These are phyloP conservation scores for Hanseniaspora occidentalis DNA, from an alignment of 805 yeast genomes.

Conservation along the genomic window DNA sequence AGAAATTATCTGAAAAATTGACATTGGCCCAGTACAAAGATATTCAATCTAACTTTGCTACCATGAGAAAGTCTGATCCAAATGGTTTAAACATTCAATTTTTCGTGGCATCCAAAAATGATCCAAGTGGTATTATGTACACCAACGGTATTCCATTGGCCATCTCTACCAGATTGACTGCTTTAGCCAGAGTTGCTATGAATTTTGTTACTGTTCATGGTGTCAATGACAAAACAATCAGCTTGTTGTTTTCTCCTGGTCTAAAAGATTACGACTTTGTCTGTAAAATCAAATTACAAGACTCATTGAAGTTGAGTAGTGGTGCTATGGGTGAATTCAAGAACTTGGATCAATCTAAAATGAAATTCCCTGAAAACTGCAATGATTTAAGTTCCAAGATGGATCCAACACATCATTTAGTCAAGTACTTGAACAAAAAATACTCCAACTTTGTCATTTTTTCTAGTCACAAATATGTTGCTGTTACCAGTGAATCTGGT, in stretches of 20 bases:
- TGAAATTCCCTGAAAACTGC: slow-evolving; percentile 24
- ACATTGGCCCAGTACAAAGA: slow-evolving; percentile 48
- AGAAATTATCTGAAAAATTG: slow-evolving; percentile 46
- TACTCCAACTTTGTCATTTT: slow-evolving; percentile 60
- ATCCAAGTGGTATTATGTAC: slow-evolving; percentile 81
- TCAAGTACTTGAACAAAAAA: slow-evolving; percentile 45
- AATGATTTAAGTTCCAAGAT: slow-evolving; percentile 32
- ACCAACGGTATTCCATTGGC: slow-evolving; percentile 54
- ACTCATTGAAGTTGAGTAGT: slow-evolving; percentile 31
- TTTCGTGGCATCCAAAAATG: slow-evolving; percentile 73
- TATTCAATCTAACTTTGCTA: slow-evolving; percentile 52
- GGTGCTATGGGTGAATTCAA: slow-evolving; percentile 51
- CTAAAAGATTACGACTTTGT: slow-evolving; percentile 75
- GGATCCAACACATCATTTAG: slow-evolving; percentile 52
- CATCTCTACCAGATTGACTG: slow-evolving; percentile 78
- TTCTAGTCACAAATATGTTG: slow-evolving; percentile 43
- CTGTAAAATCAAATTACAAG: slow-evolving; percentile 40
- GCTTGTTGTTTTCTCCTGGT: slow-evolving; percentile 66
- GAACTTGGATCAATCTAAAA: slow-evolving; percentile 32
- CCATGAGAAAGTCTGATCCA: slow-evolving; percentile 68
- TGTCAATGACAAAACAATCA: slow-evolving; percentile 29
- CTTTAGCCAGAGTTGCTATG: slow-evolving; percentile 66
- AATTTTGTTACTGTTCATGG: slow-evolving; percentile 39
- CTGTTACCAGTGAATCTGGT: slow-evolving; percentile 38
- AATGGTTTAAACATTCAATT: slow-evolving; percentile 65